A percentile compares a stretch with the other conserved stretches of the same genome.
Evolutionary conservation across 306 rosid genomes (phyloP).

Genomic region (peach (Prunus persica)): DNA sequence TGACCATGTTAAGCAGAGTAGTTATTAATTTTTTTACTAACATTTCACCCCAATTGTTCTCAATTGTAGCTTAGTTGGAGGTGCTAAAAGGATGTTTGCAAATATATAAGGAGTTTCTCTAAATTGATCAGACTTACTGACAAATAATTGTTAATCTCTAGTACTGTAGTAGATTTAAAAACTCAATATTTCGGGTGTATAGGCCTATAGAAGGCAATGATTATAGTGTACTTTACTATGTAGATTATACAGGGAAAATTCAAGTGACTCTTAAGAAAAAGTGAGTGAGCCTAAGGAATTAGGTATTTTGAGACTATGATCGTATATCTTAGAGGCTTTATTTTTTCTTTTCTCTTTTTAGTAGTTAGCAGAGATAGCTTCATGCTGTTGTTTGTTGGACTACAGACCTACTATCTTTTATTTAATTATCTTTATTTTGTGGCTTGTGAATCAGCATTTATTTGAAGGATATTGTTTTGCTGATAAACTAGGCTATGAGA

Average conservation of each 20-base stretch:
- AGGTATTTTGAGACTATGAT: neutral
- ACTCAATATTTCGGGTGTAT: neutral
- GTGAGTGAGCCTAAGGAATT: neutral
- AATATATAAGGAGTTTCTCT: neutral
- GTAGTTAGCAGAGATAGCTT: neutral
- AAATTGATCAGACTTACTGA: neutral
- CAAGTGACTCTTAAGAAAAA: neutral
- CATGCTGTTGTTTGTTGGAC: constrained; percentile 3
- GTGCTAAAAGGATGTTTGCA: neutral
- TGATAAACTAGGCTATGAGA: neutral
- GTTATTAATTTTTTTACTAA: neutral
- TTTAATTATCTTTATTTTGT: neutral
- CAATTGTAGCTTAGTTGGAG: neutral
- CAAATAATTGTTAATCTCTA: neutral
- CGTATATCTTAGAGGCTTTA: neutral
- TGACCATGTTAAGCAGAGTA: neutral
- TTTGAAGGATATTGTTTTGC: neutral
- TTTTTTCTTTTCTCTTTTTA: neutral
- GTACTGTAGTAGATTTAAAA: neutral
- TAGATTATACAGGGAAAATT: neutral
- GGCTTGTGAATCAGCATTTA: constrained; percentile 1
- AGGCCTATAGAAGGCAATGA: neutral
- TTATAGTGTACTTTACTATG: neutral
- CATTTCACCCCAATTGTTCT: neutral
- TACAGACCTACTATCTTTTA: neutral